Evolutionary conservation across 2,329 filamentous ascomycete species (phyloP).

Genomic region (Emericellopsis atlantica): DNA sequence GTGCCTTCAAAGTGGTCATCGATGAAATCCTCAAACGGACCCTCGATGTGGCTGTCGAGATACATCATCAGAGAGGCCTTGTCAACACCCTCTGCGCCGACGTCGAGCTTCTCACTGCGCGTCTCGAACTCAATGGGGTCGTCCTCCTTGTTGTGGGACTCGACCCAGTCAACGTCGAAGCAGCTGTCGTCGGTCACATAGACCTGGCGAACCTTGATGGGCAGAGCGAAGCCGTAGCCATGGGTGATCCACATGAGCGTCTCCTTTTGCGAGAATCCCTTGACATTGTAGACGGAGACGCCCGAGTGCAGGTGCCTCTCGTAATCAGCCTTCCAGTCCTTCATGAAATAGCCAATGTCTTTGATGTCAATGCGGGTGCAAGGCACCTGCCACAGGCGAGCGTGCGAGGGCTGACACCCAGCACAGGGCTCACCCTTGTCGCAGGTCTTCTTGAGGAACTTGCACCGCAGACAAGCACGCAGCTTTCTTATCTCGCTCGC

Average conservation of each 20-base stretch:
- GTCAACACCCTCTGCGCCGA: slow-evolving; percentile 79
- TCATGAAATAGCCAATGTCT: slow-evolving; percentile 97
- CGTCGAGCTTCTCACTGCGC: slow-evolving; percentile 77
- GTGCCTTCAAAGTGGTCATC: slow-evolving; percentile 95
- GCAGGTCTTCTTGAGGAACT: slow-evolving; percentile 98
- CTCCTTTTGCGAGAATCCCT: slow-evolving; percentile 61
- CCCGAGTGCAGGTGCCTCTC: slow-evolving; percentile 79
- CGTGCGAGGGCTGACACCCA: slow-evolving; percentile 90
- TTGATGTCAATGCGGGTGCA: slow-evolving; percentile 98
- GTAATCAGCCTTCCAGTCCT: slow-evolving; percentile 97
- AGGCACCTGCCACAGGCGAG: slow-evolving; percentile 90
- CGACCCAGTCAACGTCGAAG: slow-evolving; percentile 89
- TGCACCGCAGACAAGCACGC: slow-evolving; percentile 86
- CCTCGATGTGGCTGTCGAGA: slow-evolving; percentile 87
- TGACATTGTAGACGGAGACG: slow-evolving; percentile 90
- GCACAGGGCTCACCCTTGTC: slow-evolving; percentile 95
- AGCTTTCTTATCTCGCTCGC: slow-evolving; percentile 94
- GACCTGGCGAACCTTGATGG: slow-evolving; percentile 87
- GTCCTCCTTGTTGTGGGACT: slow-evolving; percentile 55
- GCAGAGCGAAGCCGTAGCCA: slow-evolving; percentile 85
- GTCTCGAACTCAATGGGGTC: slow-evolving; percentile 73
- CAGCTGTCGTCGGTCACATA: slow-evolving; percentile 85
- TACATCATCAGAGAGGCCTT: slow-evolving; percentile 76
- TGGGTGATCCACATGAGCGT: slow-evolving; percentile 84
- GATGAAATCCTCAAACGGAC: slow-evolving; percentile 83